A percentile compares a stretch with the other conserved stretches of the same genome.
phyloP scores from a whole-genome alignment of 2,329 filamentous ascomycete species.

The Diaporthe vaccinii region DNA sequence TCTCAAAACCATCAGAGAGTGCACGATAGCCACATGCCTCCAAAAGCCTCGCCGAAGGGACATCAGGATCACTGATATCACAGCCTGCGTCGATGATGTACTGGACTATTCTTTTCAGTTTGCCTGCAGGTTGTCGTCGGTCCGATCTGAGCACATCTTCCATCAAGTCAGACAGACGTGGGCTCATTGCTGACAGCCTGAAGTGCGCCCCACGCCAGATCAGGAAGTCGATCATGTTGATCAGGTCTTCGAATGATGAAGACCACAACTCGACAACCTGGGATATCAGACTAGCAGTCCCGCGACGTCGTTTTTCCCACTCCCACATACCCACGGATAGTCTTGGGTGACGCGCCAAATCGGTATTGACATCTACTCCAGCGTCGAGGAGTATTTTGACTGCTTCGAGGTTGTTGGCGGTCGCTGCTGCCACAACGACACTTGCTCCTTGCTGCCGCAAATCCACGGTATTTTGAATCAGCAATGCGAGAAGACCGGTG shows the following conservation, averaged over 20 bases:
- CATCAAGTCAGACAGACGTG: neutral
- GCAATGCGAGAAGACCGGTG: neutral
- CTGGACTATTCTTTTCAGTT: neutral
- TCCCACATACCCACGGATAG: too few relatives aligned
- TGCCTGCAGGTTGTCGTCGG: fast-evolving
- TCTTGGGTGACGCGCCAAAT: neutral
- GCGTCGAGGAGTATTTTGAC: neutral
- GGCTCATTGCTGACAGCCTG: neutral
- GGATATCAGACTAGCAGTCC: neutral
- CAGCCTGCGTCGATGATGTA: neutral
- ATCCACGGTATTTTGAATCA: neutral
- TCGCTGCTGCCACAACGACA: neutral
- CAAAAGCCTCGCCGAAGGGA: neutral
- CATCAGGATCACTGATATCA: neutral
- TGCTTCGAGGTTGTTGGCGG: neutral
- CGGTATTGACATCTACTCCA: neutral
- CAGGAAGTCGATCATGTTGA: neutral
- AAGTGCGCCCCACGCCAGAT: neutral
- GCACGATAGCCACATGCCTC: conserved; percentile 3
- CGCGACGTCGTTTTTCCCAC: neutral
- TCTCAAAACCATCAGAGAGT: too few relatives aligned
- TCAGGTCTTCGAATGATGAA: neutral
- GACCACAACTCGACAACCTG: neutral
- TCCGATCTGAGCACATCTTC: neutral
- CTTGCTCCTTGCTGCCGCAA: neutral